Evolutionary conservation across 768 basidiomycete species (phyloP), one percentile per base, ranked within the genome.

Genomic region (Cytidiella melzeri): DNA sequence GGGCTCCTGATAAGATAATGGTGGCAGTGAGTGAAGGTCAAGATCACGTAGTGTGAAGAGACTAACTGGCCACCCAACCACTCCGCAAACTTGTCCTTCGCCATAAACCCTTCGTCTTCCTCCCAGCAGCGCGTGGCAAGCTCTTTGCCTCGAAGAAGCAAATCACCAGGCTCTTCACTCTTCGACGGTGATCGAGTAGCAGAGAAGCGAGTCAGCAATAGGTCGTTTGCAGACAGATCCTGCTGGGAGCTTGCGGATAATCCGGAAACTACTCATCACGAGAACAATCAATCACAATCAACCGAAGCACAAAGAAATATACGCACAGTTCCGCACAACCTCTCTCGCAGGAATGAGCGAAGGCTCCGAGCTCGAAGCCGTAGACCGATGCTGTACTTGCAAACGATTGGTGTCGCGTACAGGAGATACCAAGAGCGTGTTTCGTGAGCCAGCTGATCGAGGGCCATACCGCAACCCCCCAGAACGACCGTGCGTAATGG

Each of bases 31-130:
- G 18, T 39, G 13, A 10, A 7, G 30, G 39, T 36, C 48, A 43
- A 1, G 34, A 54, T 44, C 54, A 41, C 38, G 12, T 2, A 13
- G 20, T 9, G 34, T 44, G 12, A 37, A n/a, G n/a, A n/a, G 6
- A 85, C 94, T 71, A 57, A 97, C 93, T 78, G 70, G 63, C 91
- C 86, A 58, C 96, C 96, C 36, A 99, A 74, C 84, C 91, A 99
- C 65, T 96, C 92, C 1, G 95, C 93, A 58, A 97, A 91, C 70
- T 94, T 95, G 59, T 94, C 92, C 61, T 84, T 84, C 12, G 80
- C 73, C 58, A 94, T 64, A 62, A 93, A 94, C 13, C 75, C 75
- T 56, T 87, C 87, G 59, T 98, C 92, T 57, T 93, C 92, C 26
- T 79, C 76, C 79, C 89, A 91, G 66, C 89, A 94, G 48, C 82